These are phyloP conservation scores for Botryococcus braunii DNA, from an alignment of 163 green algal genomes.

Conservation along the genomic window DNA sequence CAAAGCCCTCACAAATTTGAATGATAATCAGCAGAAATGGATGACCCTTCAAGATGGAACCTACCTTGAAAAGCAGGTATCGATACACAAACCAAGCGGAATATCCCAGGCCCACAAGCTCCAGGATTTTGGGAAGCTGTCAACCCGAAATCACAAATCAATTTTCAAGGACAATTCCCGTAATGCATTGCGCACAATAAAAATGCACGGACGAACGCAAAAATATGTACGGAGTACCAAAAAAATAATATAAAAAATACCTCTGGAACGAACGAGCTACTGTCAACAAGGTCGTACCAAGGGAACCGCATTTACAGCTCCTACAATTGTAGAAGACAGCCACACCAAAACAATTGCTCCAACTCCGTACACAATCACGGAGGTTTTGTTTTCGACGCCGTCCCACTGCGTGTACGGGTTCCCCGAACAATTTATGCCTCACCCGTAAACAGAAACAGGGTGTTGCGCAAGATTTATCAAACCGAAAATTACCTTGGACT, in stretches of 20 bases:
- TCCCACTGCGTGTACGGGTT: conserved; percentile 68
- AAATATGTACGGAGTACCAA: too few relatives aligned
- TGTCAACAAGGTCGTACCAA: conserved; percentile 42
- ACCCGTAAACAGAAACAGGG: background rate
- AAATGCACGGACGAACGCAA: too few relatives aligned
- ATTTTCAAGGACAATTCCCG: too few relatives aligned
- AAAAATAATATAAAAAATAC: background rate
- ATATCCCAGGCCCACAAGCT: conserved; percentile 86
- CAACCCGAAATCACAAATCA: too few relatives aligned
- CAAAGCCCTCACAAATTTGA: background rate
- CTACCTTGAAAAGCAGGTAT: conserved; percentile 85
- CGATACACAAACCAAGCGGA: conserved; percentile 78
- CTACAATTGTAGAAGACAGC: conserved; percentile 77
- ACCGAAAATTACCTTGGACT: conserved; percentile 38
- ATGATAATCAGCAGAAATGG: background rate
- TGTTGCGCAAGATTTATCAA: background rate
- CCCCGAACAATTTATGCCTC: background rate
- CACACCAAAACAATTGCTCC: conserved; percentile 74
- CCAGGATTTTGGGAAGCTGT: conserved; percentile 78
- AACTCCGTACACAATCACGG: conserved; percentile 64
- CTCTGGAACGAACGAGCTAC: background rate
- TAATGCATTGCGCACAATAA: too few relatives aligned
- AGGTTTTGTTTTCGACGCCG: conserved; percentile 82
- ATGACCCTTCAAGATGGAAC: conserved; percentile 9
- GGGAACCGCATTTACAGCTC: conserved; percentile 79